Conservation (phyloP, 129 eudicot genomes). For the Rutidosis leptorrhynchoides region DNA sequence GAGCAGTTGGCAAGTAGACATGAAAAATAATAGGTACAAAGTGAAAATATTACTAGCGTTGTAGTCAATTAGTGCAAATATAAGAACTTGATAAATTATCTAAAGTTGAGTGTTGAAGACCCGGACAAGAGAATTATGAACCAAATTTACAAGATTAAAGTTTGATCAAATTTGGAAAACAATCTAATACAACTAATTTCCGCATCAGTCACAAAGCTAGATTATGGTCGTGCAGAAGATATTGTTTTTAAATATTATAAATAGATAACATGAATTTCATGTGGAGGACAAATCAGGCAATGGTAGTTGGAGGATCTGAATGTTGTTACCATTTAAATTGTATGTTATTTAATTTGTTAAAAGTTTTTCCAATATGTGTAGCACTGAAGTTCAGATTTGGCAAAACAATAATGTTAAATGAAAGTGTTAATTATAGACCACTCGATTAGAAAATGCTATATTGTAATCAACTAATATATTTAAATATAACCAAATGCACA, state of each 20-base stretch:
- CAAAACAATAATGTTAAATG: too few species aligned
- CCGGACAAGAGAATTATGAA: neutral
- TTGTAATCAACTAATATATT: neutral
- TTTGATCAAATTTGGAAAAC: neutral
- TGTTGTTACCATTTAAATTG: neutral
- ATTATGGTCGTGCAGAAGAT: neutral
- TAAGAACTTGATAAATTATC: neutral
- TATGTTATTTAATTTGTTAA: neutral
- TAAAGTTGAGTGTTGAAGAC: neutral
- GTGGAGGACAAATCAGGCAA: neutral
- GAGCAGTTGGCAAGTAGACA: neutral
- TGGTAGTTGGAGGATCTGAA: neutral
- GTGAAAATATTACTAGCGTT: too few species aligned
- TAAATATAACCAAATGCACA: slow-evolving; percentile 15
- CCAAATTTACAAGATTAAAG: neutral
- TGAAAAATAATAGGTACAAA: neutral
- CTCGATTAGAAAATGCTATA: neutral
- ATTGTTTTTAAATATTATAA: neutral
- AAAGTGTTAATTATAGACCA: neutral
- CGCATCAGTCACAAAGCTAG: neutral
- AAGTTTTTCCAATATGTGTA: neutral
- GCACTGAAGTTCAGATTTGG: neutral
- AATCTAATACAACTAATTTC: neutral
- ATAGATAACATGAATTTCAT: too few species aligned
- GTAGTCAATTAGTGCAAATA: too few species aligned